Percentiles rank a stretch among this genome's conserved stretches.
Conservation (phyloP, 257 asterid species). For the Hygrophila difformis region DNA sequence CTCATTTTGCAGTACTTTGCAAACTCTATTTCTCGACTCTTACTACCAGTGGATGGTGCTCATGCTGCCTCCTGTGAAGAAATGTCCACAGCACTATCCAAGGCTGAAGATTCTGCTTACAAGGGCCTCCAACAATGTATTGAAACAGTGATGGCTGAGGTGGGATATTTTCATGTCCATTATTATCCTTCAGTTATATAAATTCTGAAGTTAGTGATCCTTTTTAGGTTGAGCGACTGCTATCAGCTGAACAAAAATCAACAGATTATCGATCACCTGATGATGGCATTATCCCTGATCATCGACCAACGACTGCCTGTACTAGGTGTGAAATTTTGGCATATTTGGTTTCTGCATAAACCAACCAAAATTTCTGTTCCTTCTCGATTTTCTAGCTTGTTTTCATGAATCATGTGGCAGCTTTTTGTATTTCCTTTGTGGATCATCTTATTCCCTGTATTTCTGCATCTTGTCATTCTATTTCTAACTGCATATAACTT, state of each 20-base stretch:
- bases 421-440: too few relatives aligned
- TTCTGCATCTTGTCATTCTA: background rate
- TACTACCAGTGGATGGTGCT: conserved; percentile 96
- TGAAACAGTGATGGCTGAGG: conserved; percentile 98
- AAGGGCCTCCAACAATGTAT: conserved; percentile 99
- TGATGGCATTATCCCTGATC: conserved; percentile 90
- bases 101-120: conserved; percentile 93
- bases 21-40: conserved; percentile 84
- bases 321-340: conserved; percentile 43
- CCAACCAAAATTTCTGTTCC: too few relatives aligned
- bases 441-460: too few relatives aligned
- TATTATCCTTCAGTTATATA: background rate
- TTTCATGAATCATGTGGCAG: conserved; percentile 10
- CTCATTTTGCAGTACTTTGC: conserved; percentile 68
- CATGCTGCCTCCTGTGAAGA: conserved; percentile 98
- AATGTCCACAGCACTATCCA: conserved; percentile 95
- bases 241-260: conserved; percentile 89
- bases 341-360: conserved; percentile 11
- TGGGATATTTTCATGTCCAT: conserved; percentile 28
- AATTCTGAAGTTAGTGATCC: conserved; percentile 12
- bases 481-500: too few relatives aligned
- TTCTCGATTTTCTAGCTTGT: background rate
- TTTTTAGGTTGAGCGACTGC: conserved; percentile 77
- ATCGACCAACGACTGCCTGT: conserved; percentile 94
- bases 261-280: conserved; percentile 89